Evolutionary conservation across 1,284 basidiomycete species (phyloP).

Genomic region (Lignosus rhinocerotis): DNA sequence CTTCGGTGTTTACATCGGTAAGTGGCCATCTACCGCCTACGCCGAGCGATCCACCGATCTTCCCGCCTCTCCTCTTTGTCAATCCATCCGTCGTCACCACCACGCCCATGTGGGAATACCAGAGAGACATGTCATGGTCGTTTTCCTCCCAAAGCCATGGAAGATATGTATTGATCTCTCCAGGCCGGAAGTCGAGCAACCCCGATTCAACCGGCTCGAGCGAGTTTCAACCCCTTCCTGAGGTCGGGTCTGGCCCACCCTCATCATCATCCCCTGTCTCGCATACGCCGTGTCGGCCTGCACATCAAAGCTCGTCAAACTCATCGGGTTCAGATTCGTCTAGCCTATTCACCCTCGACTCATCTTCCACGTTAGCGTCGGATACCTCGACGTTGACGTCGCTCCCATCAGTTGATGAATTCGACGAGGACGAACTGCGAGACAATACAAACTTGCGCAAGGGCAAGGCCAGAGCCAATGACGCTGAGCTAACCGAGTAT

Average conservation of each 20-base stretch:
- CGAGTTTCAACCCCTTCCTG: constrained; percentile 1
- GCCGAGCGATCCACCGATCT: constrained; percentile 32
- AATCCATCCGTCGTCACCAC: constrained; percentile 20
- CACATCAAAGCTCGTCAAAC: neutral
- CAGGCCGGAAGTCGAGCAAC: neutral
- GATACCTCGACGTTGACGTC: constrained; percentile 8
- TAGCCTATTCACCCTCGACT: constrained; percentile 5
- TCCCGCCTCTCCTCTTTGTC: constrained; percentile 34
- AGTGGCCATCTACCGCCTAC: constrained; percentile 17
- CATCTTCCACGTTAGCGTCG: constrained; percentile 16
- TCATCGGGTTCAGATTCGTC: constrained; percentile 8
- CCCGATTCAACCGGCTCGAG: constrained; percentile 3
- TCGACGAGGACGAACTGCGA: constrained; percentile 1
- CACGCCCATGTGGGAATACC: constrained; percentile 31
- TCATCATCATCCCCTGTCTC: neutral
- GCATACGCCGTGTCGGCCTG: neutral
- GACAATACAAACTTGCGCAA: constrained; percentile 4
- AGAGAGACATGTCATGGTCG: constrained; percentile 19
- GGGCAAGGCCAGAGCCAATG: constrained; percentile 11
- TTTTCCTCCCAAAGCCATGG: neutral
- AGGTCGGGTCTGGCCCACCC: neutral
- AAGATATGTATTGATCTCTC: neutral
- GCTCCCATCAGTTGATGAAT: constrained; percentile 6
- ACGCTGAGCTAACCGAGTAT: constrained; percentile 17
- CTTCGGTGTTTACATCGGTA: constrained; percentile 3